Conservation (phyloP, 345 rosid species). For the Ceriops tagal region DNA sequence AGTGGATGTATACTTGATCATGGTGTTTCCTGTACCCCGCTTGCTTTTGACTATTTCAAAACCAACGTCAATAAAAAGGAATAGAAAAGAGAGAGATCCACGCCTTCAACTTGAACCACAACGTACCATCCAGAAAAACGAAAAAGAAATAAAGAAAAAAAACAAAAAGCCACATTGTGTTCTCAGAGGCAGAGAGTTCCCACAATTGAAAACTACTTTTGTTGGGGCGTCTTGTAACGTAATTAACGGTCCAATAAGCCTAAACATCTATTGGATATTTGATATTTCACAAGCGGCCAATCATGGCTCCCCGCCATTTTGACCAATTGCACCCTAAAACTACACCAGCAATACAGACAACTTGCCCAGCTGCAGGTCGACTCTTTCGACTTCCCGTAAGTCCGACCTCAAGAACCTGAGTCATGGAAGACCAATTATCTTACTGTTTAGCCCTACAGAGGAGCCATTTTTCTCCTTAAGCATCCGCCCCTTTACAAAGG, state of each 20-base stretch:
- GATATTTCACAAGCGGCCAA: not conserved
- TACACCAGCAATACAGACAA: not conserved
- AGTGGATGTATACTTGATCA: not conserved
- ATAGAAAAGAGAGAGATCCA: not conserved
- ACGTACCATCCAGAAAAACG: no score
- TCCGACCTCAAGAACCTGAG: not conserved
- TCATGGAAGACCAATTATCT: not conserved
- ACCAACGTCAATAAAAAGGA: not conserved
- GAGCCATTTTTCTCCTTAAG: no score
- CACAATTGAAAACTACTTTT: no score
- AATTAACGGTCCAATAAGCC: no score
- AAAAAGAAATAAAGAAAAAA: no score
- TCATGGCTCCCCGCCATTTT: slow-evolving; percentile 1
- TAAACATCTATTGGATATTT: no score
- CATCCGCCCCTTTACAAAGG: no score
- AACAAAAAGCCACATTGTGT: no score
- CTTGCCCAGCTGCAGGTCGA: slow-evolving; percentile 2
- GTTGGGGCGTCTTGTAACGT: no score
- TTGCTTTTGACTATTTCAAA: slow-evolving; percentile 13
- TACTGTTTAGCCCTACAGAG: not conserved
- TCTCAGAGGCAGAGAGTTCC: no score
- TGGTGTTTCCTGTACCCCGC: slow-evolving; percentile 6
- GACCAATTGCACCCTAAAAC: slow-evolving; percentile 3
- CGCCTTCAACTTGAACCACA: not conserved
- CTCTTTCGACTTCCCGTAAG: slow-evolving; percentile 3